Base-by-base conservation (phyloP, 2,329 filamentous ascomycete species). In the Fusarium nematophilum region DNA sequence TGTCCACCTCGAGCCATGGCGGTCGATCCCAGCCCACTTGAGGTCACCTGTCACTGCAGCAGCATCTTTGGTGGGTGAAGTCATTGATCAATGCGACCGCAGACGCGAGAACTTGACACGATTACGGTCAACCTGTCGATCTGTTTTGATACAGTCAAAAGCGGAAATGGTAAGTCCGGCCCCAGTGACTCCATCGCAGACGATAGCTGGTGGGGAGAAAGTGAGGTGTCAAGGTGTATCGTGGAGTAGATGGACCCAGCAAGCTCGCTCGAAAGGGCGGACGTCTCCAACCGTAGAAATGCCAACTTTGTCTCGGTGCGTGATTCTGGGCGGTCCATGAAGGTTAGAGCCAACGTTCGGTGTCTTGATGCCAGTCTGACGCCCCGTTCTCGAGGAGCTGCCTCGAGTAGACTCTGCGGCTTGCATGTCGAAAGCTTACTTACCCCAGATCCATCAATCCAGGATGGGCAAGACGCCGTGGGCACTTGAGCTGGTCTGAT, bases 11-110 rank as follows among this genome's bases (percentile, higher is more conserved):
- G 38, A 57, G 53, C 36, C 60, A 52, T 49, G 50, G 33, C 39
- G 51, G 65, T 55, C 62, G 66, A 68, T 68, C 66, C 47, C 61
- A 54, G 42, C 65, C 63, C 15, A 33, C 57, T 62, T 57, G n/a
- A 6, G 61, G 53, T 58, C 34, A 49, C 40, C 42, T 58, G 55
- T 58, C 65, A 63, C 42, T 46, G 50, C 37, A 39, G 17, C 40
- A 27, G 39, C 64, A 51, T 57, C 51, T 36, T 29, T 54, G 39
- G 23, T 53, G 48, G 53, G n/a, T 58, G 56, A 57, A 64, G 64
- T 54, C 59, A 57, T 62, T 44, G 50, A 37, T 53, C 50, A 46
- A 46, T 62, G 42, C 38, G 40, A 39, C 36, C 43, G 30, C 33
- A 34, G 50, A 59, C 54, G 34, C 30, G 44, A 62, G 34, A 18